These are phyloP conservation scores for Juncus inflexus DNA, from an alignment of 176 grass and related monocot species.

Conservation along the genomic window DNA sequence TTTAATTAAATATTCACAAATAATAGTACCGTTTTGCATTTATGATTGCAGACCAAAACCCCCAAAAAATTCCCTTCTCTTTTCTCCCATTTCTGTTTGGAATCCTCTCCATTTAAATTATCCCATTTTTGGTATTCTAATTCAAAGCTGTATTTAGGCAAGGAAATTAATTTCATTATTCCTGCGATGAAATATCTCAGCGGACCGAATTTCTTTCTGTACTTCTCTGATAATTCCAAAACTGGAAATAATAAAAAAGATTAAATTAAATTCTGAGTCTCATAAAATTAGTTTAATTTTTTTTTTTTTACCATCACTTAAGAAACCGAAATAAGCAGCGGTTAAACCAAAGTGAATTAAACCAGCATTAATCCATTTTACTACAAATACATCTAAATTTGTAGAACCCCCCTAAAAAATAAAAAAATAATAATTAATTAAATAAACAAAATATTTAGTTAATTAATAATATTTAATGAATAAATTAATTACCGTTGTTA, in stretches of 20 bases:
- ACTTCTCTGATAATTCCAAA: conserved; percentile 79
- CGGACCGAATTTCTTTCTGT: conserved; percentile 61
- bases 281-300: too few species aligned
- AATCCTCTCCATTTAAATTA: too few species aligned
- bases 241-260: conserved; percentile 37
- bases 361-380: conserved; percentile 57
- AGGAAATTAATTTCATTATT: conserved; percentile 74
- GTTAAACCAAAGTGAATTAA: conserved; percentile 70
- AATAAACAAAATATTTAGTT: conserved; percentile 29
- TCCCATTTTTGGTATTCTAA: conserved; percentile 41
- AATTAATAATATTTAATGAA: conserved; percentile 17
- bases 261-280: not conserved
- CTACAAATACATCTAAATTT: conserved; percentile 74
- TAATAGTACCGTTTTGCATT: conserved; percentile 48
- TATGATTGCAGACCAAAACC: conserved; percentile 84
- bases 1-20: too few species aligned
- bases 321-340: conserved; percentile 87
- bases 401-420: conserved; percentile 58
- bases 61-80: conserved; percentile 82
- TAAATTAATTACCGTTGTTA: conserved; percentile 56
- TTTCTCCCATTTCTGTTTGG: conserved; percentile 32
- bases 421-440: not conserved
- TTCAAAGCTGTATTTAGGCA: conserved; percentile 84
- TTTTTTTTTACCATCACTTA: conserved; percentile 63
- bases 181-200: conserved; percentile 74